These are phyloP conservation scores for Umbellularia californica DNA, from an alignment of 164 flowering plant genomes.

Conservation along the genomic window DNA sequence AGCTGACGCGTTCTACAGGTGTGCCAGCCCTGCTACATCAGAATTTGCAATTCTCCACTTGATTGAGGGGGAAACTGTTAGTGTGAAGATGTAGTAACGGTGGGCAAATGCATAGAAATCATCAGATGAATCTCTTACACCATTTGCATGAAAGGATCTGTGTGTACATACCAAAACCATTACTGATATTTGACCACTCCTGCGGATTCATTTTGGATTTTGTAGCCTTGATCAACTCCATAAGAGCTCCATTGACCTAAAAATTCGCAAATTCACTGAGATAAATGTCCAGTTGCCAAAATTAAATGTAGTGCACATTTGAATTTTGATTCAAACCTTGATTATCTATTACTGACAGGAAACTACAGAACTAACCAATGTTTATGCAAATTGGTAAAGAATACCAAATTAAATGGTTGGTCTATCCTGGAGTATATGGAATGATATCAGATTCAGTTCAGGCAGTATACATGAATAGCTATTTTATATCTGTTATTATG, in stretches of 20 bases:
- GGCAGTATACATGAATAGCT: too few relatives aligned
- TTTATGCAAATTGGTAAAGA: too few relatives aligned
- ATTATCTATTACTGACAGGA: neutral
- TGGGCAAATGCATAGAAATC: neutral
- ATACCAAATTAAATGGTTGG: too few relatives aligned
- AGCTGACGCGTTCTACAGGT: neutral
- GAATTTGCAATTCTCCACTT: neutral
- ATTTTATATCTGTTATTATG: too few relatives aligned
- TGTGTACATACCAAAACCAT: conserved; percentile 35
- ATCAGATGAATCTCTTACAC: neutral
- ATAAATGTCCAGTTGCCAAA: neutral
- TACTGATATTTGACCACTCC: conserved; percentile 73
- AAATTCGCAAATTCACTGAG: neutral
- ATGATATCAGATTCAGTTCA: too few relatives aligned
- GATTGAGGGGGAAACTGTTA: neutral
- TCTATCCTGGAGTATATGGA: too few relatives aligned
- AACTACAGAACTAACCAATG: too few relatives aligned
- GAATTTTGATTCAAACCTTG: neutral
- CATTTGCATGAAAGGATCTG: neutral
- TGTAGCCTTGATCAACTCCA: conserved; percentile 74
- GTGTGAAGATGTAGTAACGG: neutral
- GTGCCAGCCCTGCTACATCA: neutral
- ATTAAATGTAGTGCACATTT: neutral
- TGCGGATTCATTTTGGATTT: conserved; percentile 39
- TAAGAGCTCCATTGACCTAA: conserved; percentile 87